Evolutionary conservation across 306 rosid species (phyloP), one percentile per base, ranked within the genome.

Genomic region (Vigna reflexopilosa): DNA sequence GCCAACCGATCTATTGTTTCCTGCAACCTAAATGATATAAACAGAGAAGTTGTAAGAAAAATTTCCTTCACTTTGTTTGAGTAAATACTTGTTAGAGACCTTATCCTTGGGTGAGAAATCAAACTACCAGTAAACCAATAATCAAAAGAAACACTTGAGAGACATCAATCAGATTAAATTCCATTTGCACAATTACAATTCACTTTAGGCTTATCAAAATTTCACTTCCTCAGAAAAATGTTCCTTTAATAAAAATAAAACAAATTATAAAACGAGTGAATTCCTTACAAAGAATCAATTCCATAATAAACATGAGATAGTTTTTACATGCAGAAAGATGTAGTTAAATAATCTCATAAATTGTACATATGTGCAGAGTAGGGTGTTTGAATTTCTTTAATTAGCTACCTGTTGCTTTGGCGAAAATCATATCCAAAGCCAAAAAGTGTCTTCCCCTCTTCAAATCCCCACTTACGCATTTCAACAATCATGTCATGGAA

Each of bases 371-470:
- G 17, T 73, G 24, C 49, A 24, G 15, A 32, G 48, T 52, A 47
- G 6, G 44, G 28, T 49, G 62, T 20, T 67, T 49, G 38, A 58
- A 49, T 2, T 36, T 36, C 8, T 1, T 5, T 59, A 58, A 50
- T 56, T 64, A 66, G 70, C 44, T 89, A 95, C 98, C 99, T 93
- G 89, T 91, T 95, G 83, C 99, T 95, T 85, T 95, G 98, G 65
- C 99, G 99, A 83, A 95, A 95, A 83, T 95, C 99, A 84, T 95
- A 95, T 9, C 99, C 99, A 88, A 95, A 95, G 36, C 99, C 99
- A 87, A 95, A 95, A 81, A 95, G 91, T 3, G 99, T 89, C 66
- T 81, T 90, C 55, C 99, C 99, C 85, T 93, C 99, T 80, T 89
- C 79, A 85, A 82, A 93, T 49, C 99, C 99, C 99, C 99, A 95